Evolutionary conservation across 495 filamentous ascomycete genomes (phyloP), one percentile per base, ranked within the genome.

Genomic region (Xylaria acuta): DNA sequence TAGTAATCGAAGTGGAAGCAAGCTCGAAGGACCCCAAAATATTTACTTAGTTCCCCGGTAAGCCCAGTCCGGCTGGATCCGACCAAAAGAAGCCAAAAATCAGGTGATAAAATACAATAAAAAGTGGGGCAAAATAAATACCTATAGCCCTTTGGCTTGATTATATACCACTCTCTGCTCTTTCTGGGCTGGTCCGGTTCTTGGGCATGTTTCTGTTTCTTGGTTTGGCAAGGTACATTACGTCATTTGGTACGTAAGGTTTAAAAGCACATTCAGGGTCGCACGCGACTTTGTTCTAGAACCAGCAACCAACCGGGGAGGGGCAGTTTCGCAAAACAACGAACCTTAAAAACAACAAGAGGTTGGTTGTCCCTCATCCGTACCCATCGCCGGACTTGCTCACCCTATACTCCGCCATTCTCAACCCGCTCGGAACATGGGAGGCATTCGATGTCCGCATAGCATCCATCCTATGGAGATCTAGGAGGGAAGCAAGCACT

Each of bases 71-170:
- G 67, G 53, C 54, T 45, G 62, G 53, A 60, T 69, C 67, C 67
- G 67, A 69, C n/a, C 22, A 25, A 59, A 58, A 36, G 56, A 36
- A 59, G 27, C 5, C 32, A n/a, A 3, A 22, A 9, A 62, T 62
- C 41, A 60, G 41, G 54, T 36, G 67, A 69, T 69, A 69, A 69
- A 40, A 32, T 69, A 27, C 25, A 54, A 68, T 68, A 58, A 68
- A 68, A 22, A 22, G 51, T 58, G 66, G 51, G 64, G 47, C 64
- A 5, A 67, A 41, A 16, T 60, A n/a, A 34, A 38, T n/a, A 60
- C 4, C 38, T 22, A 7, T 22, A 60, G 38, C 58, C 58, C 38
- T 43, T 65, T 32, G 41, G 34, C 2, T 1, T 47, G 1, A 65
- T 47, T 47, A 47, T 56, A 53, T 14, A 16, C 56, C 56, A 11